Conservation (phyloP, 169 alveolate genomes). For the Cystoisospora suis region DNA sequence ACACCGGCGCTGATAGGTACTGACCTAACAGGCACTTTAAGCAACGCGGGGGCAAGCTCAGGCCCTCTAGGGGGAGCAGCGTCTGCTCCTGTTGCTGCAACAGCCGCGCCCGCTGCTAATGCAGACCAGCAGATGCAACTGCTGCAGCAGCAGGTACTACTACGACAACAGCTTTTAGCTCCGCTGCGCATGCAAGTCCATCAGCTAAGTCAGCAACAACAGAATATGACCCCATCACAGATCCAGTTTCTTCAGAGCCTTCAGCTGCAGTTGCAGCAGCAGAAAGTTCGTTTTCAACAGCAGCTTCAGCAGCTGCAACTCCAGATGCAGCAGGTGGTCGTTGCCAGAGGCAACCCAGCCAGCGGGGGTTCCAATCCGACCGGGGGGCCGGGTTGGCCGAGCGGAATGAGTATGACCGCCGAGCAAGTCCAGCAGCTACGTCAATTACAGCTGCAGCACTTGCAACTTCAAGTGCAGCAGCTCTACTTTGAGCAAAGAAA, state of each 20-base stretch:
- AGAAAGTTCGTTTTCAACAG: background rate
- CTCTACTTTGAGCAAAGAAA: background rate
- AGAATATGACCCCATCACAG: background rate
- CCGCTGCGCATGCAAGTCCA: conserved; percentile 34
- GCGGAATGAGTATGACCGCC: background rate
- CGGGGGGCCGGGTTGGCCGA: background rate
- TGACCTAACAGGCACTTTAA: background rate
- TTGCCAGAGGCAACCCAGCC: background rate
- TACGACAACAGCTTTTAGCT: too few species aligned
- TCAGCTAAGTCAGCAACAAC: too few species aligned
- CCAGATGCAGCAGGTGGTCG: background rate
- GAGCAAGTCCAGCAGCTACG: conserved; percentile 29
- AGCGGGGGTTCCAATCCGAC: background rate
- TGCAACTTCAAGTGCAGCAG: conserved; percentile 18
- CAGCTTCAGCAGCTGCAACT: conserved; percentile 18
- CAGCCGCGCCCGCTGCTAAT: background rate
- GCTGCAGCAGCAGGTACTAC: too few species aligned
- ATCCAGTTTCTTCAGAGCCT: background rate
- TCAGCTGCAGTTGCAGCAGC: conserved; percentile 15
- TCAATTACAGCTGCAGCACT: conserved; percentile 9
- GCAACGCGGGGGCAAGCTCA: background rate
- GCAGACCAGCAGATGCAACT: background rate
- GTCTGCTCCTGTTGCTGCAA: background rate
- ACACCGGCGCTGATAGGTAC: background rate
- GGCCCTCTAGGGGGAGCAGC: background rate